These are phyloP conservation scores for Heritiera fomes DNA, from an alignment of 345 rosid genomes.

Conservation along the genomic window DNA sequence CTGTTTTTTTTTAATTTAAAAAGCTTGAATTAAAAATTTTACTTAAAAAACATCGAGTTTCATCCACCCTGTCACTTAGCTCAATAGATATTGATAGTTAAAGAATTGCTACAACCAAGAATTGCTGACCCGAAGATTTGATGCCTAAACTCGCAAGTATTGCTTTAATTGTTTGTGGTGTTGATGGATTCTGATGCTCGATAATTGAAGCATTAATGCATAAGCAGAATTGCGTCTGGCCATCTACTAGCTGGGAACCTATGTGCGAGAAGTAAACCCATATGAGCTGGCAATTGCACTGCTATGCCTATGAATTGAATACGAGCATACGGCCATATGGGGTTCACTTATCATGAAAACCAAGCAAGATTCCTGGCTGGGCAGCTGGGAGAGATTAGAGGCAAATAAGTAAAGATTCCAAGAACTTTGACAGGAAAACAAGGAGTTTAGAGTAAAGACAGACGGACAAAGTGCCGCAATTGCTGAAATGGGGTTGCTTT, in stretches of 20 bases:
- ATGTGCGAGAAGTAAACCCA: background rate
- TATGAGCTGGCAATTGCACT: no score
- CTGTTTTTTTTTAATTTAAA: no score
- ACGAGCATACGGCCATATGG: no score
- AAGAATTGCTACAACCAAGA: background rate
- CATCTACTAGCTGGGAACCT: background rate
- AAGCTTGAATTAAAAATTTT: no score
- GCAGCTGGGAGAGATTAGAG: slow-evolving; percentile 10
- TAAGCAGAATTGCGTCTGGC: background rate
- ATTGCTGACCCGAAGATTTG: background rate
- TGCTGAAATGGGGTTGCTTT: slow-evolving; percentile 41
- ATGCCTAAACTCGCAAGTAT: background rate
- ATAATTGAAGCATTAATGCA: no score
- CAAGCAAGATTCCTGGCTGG: slow-evolving; percentile 23
- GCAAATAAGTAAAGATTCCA: slow-evolving; percentile 3
- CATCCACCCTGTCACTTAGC: no score
- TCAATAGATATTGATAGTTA: no score
- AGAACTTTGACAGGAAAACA: slow-evolving; percentile 20
- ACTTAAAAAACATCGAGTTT: no score
- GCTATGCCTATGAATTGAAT: background rate
- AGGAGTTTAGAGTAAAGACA: slow-evolving; percentile 6
- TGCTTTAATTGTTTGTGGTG: background rate
- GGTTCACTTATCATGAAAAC: no score
- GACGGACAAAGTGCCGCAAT: slow-evolving; percentile 27
- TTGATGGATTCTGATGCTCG: background rate